Evolutionary conservation across 371 early-diverging fungal species (phyloP).

Genomic region (Apophysomyces ossiformis): DNA sequence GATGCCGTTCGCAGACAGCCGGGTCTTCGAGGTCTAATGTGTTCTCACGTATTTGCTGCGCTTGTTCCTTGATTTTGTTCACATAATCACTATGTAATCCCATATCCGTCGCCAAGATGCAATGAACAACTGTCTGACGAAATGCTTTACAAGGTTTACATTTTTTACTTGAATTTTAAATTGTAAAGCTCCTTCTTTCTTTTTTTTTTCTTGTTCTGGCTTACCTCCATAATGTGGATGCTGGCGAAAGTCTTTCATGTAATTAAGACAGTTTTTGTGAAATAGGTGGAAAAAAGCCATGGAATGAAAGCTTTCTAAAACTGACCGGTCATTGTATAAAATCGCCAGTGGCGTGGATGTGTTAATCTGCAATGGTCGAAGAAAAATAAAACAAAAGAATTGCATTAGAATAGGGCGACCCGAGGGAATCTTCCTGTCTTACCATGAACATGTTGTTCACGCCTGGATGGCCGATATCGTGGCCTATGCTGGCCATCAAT

Average conservation of each 20-base stretch:
- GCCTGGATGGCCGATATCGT: constrained; percentile 90
- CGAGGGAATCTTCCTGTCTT: constrained; percentile 5
- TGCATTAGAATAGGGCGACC: no score
- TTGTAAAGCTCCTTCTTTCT: no score
- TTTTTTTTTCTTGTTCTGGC: not conserved
- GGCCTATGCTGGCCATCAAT: constrained; percentile 79
- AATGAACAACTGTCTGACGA: constrained; percentile 66
- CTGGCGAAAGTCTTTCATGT: constrained; percentile 41
- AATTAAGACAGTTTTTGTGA: constrained; percentile 58
- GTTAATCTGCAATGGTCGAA: constrained; percentile 52
- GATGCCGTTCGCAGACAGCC: constrained; percentile 38
- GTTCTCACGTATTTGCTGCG: constrained; percentile 37
- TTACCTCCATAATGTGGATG: constrained; percentile 14
- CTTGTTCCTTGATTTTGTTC: constrained; percentile 64
- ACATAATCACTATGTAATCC: constrained; percentile 76
- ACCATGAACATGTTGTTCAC: constrained; percentile 84
- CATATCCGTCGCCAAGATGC: constrained; percentile 84
- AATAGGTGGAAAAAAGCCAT: constrained; percentile 86
- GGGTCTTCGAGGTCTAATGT: constrained; percentile 11
- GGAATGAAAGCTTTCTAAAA: constrained; percentile 94
- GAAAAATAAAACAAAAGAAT: no score
- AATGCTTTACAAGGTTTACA: constrained; percentile 48
- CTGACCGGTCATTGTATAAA: constrained; percentile 91
- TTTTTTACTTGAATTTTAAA: constrained; percentile 17
- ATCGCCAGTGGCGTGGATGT: constrained; percentile 83